Percentiles rank a stretch among this genome's conserved stretches.
Evolutionary conservation across 371 early-diverging fungal species (phyloP).

Genomic region (Mortierella sp.): DNA sequence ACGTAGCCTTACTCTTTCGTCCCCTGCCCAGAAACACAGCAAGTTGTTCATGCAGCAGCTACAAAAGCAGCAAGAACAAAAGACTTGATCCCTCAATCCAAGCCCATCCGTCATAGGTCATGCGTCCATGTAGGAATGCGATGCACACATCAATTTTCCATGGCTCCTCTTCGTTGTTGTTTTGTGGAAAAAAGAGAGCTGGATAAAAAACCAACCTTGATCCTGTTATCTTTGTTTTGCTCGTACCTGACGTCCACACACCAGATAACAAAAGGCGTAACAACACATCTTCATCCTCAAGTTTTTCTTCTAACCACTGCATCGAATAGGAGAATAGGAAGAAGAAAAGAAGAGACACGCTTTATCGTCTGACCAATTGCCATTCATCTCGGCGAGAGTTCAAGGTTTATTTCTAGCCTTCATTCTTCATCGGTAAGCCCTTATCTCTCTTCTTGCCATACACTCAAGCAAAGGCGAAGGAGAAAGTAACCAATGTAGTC

Average conservation of each 20-base stretch:
- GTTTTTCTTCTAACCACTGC: not conserved
- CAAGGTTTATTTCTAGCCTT: not conserved
- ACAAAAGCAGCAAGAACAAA: not conserved
- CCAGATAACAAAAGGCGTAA: conserved; percentile 2
- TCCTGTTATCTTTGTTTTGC: conserved; percentile 3
- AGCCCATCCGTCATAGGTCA: not conserved
- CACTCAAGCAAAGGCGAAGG: not conserved
- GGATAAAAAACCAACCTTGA: conserved; percentile 1
- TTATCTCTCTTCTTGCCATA: not conserved
- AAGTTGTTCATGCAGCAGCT: not conserved
- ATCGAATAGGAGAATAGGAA: not conserved
- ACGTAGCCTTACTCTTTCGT: not conserved
- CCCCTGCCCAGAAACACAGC: not conserved
- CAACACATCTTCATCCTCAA: not conserved
- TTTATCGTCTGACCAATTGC: not conserved
- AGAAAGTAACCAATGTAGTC: not conserved
- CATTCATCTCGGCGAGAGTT: not conserved
- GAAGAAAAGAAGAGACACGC: not conserved
- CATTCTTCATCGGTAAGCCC: not conserved
- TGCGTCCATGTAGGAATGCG: not conserved
- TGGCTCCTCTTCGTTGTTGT: not conserved
- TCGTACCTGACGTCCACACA: not conserved
- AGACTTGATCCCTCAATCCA: not conserved
- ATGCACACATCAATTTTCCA: not conserved
- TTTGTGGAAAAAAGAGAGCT: not conserved